Evolutionary conservation across 2,329 filamentous ascomycete species (phyloP).

Genomic region (Fusarium sp.): DNA sequence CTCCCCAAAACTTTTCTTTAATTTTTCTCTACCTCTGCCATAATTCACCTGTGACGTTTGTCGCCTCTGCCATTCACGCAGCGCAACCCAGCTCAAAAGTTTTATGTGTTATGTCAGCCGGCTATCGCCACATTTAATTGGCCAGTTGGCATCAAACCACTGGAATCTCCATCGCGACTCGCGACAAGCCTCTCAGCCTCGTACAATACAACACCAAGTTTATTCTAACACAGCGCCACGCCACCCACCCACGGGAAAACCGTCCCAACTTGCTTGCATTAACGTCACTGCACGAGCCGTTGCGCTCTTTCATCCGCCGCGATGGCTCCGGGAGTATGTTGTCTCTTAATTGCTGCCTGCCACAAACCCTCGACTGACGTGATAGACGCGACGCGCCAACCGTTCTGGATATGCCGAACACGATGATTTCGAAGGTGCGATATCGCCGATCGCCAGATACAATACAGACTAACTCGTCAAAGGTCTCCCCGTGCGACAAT

Average conservation of each 20-base stretch:
- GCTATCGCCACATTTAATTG: conserved; percentile 31
- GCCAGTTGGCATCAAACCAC: conserved; percentile 19
- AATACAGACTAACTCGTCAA: conserved; percentile 49
- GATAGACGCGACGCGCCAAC: conserved; percentile 64
- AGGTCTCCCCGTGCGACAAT: conserved; percentile 89
- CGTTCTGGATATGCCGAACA: conserved; percentile 65
- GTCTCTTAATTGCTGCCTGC: conserved; percentile 15
- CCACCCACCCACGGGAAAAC: conserved; percentile 10
- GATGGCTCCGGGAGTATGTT: conserved; percentile 54
- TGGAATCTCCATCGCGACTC: conserved; percentile 28
- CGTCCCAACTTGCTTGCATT: background rate
- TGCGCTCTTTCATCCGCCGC: conserved; percentile 18
- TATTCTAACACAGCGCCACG: conserved; percentile 7
- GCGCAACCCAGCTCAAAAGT: background rate
- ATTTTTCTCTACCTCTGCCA: background rate
- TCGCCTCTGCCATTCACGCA: background rate
- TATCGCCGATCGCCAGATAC: background rate
- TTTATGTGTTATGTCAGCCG: conserved; percentile 39
- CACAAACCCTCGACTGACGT: conserved; percentile 26
- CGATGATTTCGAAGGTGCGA: conserved; percentile 66
- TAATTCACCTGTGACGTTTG: background rate
- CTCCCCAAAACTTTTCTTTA: background rate
- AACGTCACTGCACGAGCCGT: background rate
- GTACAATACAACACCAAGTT: conserved; percentile 27
- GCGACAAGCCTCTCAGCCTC: conserved; percentile 41